These are phyloP conservation scores for Solanum corneliomulleri DNA, from an alignment of 257 asterid species.

Conservation along the genomic window DNA sequence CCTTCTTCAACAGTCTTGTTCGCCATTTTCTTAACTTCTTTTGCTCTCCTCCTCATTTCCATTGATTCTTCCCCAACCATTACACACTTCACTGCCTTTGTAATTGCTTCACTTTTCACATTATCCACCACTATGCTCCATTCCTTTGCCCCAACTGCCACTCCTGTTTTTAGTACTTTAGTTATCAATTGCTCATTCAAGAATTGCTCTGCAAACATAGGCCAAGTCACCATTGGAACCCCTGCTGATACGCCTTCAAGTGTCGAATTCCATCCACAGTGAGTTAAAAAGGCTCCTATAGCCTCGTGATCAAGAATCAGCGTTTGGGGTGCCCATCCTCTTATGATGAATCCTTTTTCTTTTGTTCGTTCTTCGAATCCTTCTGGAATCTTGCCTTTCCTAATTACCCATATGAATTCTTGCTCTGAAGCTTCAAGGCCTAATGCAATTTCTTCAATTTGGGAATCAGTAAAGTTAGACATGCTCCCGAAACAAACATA, in stretches of 20 bases:
- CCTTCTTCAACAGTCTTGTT: constrained; percentile 24
- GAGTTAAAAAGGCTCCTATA: constrained; percentile 3
- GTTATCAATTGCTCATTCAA: constrained; percentile 4
- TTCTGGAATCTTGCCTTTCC: background rate
- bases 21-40: constrained; percentile 15
- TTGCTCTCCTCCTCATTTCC: constrained; percentile 30
- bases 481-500: constrained; percentile 2
- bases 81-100: constrained; percentile 3
- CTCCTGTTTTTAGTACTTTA: background rate
- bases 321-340: constrained; percentile 14
- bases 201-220: constrained; percentile 1
- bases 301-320: constrained; percentile 6
- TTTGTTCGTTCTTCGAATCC: constrained; percentile 4
- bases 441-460: constrained; percentile 3
- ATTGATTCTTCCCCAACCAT: constrained; percentile 19
- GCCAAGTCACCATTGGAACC: constrained; percentile 8
- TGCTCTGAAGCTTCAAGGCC: constrained; percentile 3
- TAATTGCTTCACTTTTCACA: constrained; percentile 12
- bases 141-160: background rate
- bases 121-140: background rate
- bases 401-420: constrained; percentile 9
- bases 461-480: background rate
- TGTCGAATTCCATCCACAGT: constrained; percentile 10
- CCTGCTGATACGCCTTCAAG: constrained; percentile 4
- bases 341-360: constrained; percentile 1